Percentiles rank a stretch among this genome's conserved stretches.
These are phyloP conservation scores for Diaporthe sp. DNA, from an alignment of 2,329 filamentous ascomycete species.

Conservation along the genomic window DNA sequence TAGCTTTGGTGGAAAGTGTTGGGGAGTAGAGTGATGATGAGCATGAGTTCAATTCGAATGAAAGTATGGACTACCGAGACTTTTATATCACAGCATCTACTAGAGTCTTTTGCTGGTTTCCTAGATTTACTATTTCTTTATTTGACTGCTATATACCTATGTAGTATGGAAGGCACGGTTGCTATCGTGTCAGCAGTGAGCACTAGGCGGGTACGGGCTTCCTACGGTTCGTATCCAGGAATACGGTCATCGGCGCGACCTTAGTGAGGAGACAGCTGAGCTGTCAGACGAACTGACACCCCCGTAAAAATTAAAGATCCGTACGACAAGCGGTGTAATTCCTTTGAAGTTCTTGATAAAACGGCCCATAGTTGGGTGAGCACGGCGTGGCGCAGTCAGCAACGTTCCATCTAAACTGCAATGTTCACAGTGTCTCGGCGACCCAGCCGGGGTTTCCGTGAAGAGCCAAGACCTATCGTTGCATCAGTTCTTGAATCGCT, in stretches of 20 bases:
- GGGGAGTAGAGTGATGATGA: background rate
- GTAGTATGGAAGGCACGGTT: background rate
- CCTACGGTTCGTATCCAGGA: slow-evolving; percentile 12
- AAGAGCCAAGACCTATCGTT: background rate
- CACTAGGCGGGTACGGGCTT: slow-evolving; percentile 5
- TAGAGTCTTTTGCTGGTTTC: too few relatives aligned
- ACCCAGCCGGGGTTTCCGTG: background rate
- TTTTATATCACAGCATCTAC: background rate
- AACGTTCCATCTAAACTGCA: slow-evolving; percentile 5
- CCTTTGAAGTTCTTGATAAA: background rate
- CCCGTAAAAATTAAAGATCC: background rate
- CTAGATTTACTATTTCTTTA: background rate
- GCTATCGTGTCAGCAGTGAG: slow-evolving; percentile 13
- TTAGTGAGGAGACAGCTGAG: background rate
- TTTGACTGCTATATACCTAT: background rate
- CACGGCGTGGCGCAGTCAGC: background rate
- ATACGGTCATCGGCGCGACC: background rate
- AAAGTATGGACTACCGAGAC: background rate
- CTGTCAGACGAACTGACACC: background rate
- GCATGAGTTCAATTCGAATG: background rate
- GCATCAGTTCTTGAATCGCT: background rate
- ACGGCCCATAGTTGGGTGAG: background rate
- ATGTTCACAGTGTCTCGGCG: background rate
- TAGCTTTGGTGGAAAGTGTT: background rate
- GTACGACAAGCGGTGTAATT: background rate